These are phyloP conservation scores for Fusarium nygamai DNA, from an alignment of 2,329 filamentous ascomycete species.

Conservation along the genomic window DNA sequence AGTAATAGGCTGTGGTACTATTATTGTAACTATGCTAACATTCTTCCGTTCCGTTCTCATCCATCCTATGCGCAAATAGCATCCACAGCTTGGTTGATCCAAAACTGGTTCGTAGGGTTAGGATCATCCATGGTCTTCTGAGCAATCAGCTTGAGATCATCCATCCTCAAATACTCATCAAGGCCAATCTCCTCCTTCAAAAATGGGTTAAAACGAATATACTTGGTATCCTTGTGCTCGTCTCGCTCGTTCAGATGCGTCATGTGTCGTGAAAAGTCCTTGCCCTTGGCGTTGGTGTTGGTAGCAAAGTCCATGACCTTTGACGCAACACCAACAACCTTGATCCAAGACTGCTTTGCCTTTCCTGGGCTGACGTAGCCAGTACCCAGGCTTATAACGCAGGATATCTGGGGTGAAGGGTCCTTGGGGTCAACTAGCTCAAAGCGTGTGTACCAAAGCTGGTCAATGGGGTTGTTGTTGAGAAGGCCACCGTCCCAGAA, in stretches of 20 bases:
- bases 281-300: constrained; percentile 34
- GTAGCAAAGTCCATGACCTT: constrained; percentile 35
- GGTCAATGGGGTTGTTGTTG: constrained; percentile 35
- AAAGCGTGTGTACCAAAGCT: constrained; percentile 33
- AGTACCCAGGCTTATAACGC: constrained; percentile 26
- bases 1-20: accelerated
- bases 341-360: constrained; percentile 16
- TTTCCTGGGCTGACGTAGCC: constrained; percentile 14
- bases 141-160: background rate
- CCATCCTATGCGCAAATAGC: background rate
- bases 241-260: background rate
- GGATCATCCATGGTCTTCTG: background rate
- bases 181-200: constrained; percentile 20
- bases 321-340: constrained; percentile 12
- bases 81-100: background rate
- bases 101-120: background rate
- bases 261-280: constrained; percentile 33
- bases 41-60: accelerated
- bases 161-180: constrained; percentile 20
- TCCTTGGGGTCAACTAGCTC: constrained; percentile 18
- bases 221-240: constrained; percentile 18
- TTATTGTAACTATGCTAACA: accelerated
- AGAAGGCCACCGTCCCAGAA: constrained; percentile 36
- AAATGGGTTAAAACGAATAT: constrained; percentile 14
- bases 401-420: constrained; percentile 1